Base-by-base conservation (phyloP, 805 yeast species). In the Lachancea fermentati region DNA sequence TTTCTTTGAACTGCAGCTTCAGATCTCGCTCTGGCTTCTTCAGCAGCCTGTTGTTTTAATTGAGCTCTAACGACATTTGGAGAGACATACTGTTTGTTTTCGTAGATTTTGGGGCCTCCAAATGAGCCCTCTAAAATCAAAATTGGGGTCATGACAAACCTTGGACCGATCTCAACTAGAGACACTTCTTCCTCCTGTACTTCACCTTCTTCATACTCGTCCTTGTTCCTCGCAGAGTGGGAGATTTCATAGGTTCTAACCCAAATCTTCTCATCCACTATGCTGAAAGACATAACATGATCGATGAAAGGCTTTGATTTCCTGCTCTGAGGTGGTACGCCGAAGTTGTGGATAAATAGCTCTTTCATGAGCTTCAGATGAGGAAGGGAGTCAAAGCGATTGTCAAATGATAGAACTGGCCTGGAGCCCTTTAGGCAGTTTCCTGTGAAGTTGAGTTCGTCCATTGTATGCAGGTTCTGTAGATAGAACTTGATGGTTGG, bases 81-180 rank as follows among this genome's bases (percentile, higher is more conserved):
- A 45, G 96, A 85, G 35, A 93, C 96, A 65, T 85, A 93, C 66
- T 91, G 93, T 71, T 86, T 89, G 71, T 93, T 93, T 59, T 93
- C 97, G 66, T 86, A 93, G 50, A 93, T 88, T 73, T 89, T 87
- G 49, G 97, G 96, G 15, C 98, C 98, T 42, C 96, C 91, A 55
- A 93, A 93, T 1, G 97, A 87, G 36, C 98, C 98, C 69, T 93
- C 97, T 48, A 91, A 73, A 39, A 93, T 79, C 44, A 94, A 81
- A 51, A 93, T 89, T 48, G 83, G 80, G 2, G 97, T 91, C 69
- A 93, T 73, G 25, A 93, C 97, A 50, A 88, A 82, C 63, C 98
- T 78, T 38, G 98, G 98, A 3, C 98, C 98, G 52, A 93, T 87
- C 70, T 93, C 98, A 43, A 93, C 84, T 53, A 93, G 71, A 13